Conservation (phyloP, 306 rosid species). For the Styphnolobium japonicum region DNA sequence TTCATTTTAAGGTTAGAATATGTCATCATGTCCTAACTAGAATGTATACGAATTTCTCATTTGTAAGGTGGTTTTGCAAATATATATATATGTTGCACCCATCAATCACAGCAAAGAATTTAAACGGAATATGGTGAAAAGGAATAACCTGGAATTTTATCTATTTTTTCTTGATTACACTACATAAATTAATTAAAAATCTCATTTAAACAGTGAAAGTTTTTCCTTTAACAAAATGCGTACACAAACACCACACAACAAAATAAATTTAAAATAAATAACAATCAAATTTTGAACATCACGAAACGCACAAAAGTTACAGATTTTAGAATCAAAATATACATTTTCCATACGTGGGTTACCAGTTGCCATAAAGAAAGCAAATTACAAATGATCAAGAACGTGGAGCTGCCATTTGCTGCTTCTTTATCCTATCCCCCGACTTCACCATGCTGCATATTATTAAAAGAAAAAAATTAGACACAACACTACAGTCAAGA, state of each 20-base stretch:
- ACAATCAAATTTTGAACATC: not conserved
- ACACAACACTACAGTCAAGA: slow-evolving; percentile 12
- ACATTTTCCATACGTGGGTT: not conserved
- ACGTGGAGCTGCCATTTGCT: slow-evolving; percentile 90
- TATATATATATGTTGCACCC: not conserved
- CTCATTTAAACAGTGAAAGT: not conserved
- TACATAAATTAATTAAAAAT: not conserved
- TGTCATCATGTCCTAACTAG: too few relatives aligned
- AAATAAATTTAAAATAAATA: not conserved
- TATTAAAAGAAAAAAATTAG: not conserved
- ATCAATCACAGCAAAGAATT: not conserved
- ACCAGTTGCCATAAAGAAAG: not conserved
- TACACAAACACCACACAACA: not conserved
- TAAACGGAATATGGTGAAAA: not conserved
- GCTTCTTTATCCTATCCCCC: slow-evolving; percentile 71
- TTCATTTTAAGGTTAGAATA: too few relatives aligned
- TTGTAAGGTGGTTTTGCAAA: not conserved
- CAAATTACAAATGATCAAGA: slow-evolving; percentile 39
- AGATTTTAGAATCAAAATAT: not conserved
- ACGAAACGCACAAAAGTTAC: not conserved
- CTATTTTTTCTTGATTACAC: not conserved
- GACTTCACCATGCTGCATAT: slow-evolving; percentile 71
- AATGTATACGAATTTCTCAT: not conserved
- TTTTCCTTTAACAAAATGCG: not conserved
- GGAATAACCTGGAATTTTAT: not conserved